Evolutionary conservation across 2,329 filamentous ascomycete genomes (phyloP).

Genomic region (Talaromyces sp.): DNA sequence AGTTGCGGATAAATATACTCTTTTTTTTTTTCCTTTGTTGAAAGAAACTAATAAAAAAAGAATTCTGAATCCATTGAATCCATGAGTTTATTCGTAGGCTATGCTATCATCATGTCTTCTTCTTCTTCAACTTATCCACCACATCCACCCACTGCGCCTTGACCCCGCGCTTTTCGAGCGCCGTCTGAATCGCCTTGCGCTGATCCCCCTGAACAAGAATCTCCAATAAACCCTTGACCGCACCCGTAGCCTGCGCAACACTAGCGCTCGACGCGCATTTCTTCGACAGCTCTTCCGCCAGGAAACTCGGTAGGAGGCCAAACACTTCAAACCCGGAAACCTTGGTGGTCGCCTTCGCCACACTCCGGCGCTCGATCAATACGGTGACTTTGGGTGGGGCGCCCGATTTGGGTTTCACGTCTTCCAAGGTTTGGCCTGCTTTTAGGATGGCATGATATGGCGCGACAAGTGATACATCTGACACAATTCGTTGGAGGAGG

Average conservation of each 20-base stretch:
- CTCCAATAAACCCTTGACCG: slow-evolving; percentile 61
- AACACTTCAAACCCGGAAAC: slow-evolving; percentile 59
- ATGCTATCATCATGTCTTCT: slow-evolving; percentile 37
- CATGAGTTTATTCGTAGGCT: background rate
- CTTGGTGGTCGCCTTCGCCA: slow-evolving; percentile 62
- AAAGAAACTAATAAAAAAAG: background rate
- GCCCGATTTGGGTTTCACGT: slow-evolving; percentile 58
- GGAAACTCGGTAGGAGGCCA: slow-evolving; percentile 52
- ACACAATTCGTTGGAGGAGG: slow-evolving; percentile 55
- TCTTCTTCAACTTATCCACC: slow-evolving; percentile 64
- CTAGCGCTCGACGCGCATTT: slow-evolving; percentile 64
- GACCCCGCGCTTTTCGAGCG: slow-evolving; percentile 56
- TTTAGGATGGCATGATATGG: slow-evolving; percentile 55
- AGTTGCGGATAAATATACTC: background rate
- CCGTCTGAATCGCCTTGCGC: slow-evolving; percentile 55
- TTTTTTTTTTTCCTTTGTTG: background rate
- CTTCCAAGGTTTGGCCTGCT: slow-evolving; percentile 29
- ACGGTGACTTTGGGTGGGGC: slow-evolving; percentile 56
- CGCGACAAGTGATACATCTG: slow-evolving; percentile 43
- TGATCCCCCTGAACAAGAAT: slow-evolving; percentile 65
- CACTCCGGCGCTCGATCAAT: slow-evolving; percentile 58
- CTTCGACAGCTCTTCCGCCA: slow-evolving; percentile 63
- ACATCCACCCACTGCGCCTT: slow-evolving; percentile 57
- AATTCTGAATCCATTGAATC: background rate
- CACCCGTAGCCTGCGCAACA: slow-evolving; percentile 57